Evolutionary conservation across 441 rosid genomes (phyloP).

Genomic region (Erodium texanum): DNA sequence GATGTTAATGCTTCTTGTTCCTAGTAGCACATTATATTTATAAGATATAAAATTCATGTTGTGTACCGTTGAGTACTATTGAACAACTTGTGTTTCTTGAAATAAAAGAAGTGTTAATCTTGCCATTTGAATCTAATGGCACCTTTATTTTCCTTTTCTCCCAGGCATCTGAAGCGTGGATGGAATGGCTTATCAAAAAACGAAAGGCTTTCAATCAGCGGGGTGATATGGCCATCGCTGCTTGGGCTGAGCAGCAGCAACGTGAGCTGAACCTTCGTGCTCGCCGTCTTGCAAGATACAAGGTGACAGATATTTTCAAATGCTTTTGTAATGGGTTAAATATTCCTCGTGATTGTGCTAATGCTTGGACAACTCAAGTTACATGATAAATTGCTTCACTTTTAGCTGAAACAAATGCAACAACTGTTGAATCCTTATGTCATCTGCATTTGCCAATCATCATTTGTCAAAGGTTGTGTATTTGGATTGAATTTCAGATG

Average conservation of each 20-base stretch:
- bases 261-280: constrained; percentile 71
- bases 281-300: constrained; percentile 81
- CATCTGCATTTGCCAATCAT: background rate
- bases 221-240: constrained; percentile 88
- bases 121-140: constrained; percentile 2
- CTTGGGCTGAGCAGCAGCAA: constrained; percentile 99
- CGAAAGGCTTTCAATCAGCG: constrained; percentile 93
- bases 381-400: background rate
- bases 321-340: constrained; percentile 3
- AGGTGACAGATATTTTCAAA: constrained; percentile 36
- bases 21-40: background rate
- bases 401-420: no score
- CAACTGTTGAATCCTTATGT: background rate
- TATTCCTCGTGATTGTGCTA: background rate
- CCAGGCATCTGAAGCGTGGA: constrained; percentile 98
- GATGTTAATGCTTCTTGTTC: background rate
- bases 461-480: background rate
- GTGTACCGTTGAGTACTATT: background rate
- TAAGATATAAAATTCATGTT: background rate
- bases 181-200: constrained; percentile 87
- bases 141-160: constrained; percentile 16
- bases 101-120: background rate
- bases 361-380: constrained; percentile 8
- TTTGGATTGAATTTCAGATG: constrained; percentile 32
- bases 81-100: background rate